phyloP scores from a whole-genome alignment of 495 filamentous ascomycete genomes.

The Penicillium maclennaniae region DNA sequence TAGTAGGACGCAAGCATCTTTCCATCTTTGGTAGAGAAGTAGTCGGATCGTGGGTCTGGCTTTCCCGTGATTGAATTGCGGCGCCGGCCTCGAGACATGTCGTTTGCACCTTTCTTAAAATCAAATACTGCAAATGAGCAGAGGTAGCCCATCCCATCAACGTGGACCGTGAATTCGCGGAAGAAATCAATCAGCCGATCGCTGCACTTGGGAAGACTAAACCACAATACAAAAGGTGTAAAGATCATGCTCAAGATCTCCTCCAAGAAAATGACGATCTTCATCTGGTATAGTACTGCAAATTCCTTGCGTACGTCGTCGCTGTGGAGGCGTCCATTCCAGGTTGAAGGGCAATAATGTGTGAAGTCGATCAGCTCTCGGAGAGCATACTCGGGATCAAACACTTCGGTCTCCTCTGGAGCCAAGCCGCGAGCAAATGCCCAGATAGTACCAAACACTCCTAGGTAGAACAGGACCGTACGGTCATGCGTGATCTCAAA shows the following conservation, averaged over 20 bases:
- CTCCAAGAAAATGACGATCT: conserved; percentile 84
- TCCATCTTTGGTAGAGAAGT: conserved; percentile 89
- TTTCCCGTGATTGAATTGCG: conserved; percentile 12
- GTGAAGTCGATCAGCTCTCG: conserved; percentile 86
- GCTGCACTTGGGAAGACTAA: conserved; percentile 81
- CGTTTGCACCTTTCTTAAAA: conserved; percentile 78
- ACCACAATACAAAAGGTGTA: conserved; percentile 85
- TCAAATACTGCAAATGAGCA: conserved; percentile 98
- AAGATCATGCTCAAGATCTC: conserved; percentile 89
- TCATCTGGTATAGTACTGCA: conserved; percentile 79
- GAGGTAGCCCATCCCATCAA: conserved; percentile 92
- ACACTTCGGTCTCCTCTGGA: conserved; percentile 83
- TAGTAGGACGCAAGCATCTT: conserved; percentile 97
- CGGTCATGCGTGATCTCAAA: conserved; percentile 85
- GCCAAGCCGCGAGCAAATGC: conserved; percentile 72
- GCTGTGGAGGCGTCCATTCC: conserved; percentile 84
- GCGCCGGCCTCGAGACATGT: conserved; percentile 39
- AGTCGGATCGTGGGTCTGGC: conserved; percentile 77
- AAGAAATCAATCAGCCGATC: conserved; percentile 97
- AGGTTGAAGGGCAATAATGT: conserved; percentile 81
- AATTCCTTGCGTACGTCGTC: conserved; percentile 84
- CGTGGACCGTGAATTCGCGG: conserved; percentile 92
- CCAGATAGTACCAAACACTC: conserved; percentile 72
- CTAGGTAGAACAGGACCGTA: conserved; percentile 80
- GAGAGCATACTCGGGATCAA: conserved; percentile 87